These are phyloP conservation scores for Paraleonurus japonicus DNA, from an alignment of 257 asterid genomes.

Conservation along the genomic window DNA sequence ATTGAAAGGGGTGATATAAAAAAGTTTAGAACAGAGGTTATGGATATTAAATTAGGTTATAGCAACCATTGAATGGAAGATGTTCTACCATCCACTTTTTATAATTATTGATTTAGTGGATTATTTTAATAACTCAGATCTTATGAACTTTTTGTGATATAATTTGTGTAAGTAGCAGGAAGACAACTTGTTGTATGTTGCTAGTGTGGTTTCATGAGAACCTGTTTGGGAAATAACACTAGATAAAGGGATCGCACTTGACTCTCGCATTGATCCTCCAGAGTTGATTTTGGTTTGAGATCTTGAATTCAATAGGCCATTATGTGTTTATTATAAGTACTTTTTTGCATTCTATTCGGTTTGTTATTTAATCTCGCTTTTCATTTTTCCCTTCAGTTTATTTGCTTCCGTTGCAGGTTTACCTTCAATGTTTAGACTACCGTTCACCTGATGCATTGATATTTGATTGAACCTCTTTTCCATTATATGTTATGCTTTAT, in stretches of 20 bases:
- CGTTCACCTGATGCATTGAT: slow-evolving; percentile 1
- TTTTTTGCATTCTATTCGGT: neutral
- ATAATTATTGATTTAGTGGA: neutral
- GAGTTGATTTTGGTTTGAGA: slow-evolving; percentile 10
- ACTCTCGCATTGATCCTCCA: neutral
- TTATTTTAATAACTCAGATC: neutral
- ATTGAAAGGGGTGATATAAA: neutral
- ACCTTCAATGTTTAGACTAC: neutral
- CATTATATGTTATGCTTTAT: neutral
- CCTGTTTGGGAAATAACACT: neutral
- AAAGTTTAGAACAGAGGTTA: neutral
- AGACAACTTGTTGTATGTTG: neutral
- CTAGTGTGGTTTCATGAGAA: neutral
- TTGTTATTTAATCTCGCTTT: neutral
- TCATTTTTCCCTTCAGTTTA: slow-evolving; percentile 5
- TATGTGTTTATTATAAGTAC: neutral
- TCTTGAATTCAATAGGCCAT: slow-evolving; percentile 4
- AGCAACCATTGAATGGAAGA: neutral
- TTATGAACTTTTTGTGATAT: neutral
- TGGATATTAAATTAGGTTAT: neutral
- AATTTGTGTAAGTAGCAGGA: neutral
- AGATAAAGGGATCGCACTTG: neutral
- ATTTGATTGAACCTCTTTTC: neutral
- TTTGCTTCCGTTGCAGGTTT: neutral
- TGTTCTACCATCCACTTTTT: neutral